These are phyloP conservation scores for Viridothelium virens DNA, from an alignment of 495 filamentous ascomycete genomes.

Conservation along the genomic window DNA sequence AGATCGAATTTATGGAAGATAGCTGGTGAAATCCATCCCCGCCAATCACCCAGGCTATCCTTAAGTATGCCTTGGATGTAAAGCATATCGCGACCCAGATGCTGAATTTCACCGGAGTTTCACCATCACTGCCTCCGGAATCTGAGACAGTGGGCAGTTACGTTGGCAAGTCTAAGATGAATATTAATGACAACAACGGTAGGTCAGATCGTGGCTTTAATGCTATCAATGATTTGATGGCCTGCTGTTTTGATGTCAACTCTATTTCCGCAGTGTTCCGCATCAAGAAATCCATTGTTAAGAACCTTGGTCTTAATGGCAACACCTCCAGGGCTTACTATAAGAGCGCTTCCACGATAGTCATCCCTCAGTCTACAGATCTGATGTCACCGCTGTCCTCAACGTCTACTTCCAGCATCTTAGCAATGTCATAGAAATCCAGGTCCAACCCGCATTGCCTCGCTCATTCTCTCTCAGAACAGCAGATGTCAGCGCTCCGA, in stretches of 20 bases:
- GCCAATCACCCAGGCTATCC: not conserved
- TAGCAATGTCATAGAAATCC: not conserved
- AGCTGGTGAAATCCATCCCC: not conserved
- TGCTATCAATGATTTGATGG: not conserved
- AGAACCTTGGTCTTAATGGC: not conserved
- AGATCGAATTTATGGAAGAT: not conserved
- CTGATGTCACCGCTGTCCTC: not conserved
- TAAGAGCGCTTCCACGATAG: not conserved
- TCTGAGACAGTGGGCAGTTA: not conserved
- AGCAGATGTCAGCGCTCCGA: not conserved
- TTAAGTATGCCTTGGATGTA: not conserved
- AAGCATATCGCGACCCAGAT: not conserved
- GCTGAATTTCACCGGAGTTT: not conserved
- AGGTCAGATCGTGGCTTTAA: not conserved
- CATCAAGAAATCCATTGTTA: not conserved
- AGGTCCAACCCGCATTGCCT: not conserved
- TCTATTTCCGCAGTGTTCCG: not conserved
- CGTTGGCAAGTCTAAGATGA: not conserved
- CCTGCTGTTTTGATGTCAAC: not conserved
- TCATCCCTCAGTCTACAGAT: not conserved
- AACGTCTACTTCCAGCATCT: not conserved
- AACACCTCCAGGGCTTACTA: not conserved
- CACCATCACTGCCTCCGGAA: not conserved
- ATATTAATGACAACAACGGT: not conserved
- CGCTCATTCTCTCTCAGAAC: not conserved